Conservation (phyloP, 163 green algal genomes). For the Dunaliella salina region DNA sequence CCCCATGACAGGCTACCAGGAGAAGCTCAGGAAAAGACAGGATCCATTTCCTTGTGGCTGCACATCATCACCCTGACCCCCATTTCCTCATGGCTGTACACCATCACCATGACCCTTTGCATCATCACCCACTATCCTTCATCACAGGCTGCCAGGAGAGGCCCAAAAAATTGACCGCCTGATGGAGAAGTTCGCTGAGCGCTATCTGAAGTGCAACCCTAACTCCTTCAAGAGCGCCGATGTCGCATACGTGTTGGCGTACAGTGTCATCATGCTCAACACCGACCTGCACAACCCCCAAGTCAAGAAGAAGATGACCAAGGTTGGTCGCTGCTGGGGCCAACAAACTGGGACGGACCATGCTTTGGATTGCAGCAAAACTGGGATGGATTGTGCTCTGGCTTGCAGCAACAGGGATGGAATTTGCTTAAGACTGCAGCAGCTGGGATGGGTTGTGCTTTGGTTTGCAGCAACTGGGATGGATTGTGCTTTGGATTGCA, state of each 20-base stretch:
- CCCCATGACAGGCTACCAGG: too few species aligned
- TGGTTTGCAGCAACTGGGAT: too few species aligned
- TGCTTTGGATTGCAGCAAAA: too few species aligned
- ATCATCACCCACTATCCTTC: neutral
- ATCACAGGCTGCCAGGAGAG: conserved; percentile 83
- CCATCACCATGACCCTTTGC: neutral
- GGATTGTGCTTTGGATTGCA: too few species aligned
- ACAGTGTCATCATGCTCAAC: conserved; percentile 99
- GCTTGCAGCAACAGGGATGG: too few species aligned
- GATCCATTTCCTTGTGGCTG: too few species aligned
- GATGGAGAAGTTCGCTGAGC: conserved; percentile 99
- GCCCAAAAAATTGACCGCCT: conserved; percentile 98
- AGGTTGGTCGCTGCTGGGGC: conserved; percentile 21
- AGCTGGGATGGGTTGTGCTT: too few species aligned
- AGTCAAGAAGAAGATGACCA: conserved; percentile 89
- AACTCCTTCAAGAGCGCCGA: conserved; percentile 86
- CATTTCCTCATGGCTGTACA: neutral
- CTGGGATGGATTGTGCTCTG: too few species aligned
- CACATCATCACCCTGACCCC: neutral
- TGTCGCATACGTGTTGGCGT: conserved; percentile 96
- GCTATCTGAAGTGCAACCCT: conserved; percentile 86
- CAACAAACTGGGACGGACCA: too few species aligned
- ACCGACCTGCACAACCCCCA: conserved; percentile 96
- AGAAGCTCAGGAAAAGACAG: too few species aligned
- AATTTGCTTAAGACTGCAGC: too few species aligned